phyloP scores from a whole-genome alignment of 2,329 filamentous ascomycete genomes.

The Talaromyces pinophilus region DNA sequence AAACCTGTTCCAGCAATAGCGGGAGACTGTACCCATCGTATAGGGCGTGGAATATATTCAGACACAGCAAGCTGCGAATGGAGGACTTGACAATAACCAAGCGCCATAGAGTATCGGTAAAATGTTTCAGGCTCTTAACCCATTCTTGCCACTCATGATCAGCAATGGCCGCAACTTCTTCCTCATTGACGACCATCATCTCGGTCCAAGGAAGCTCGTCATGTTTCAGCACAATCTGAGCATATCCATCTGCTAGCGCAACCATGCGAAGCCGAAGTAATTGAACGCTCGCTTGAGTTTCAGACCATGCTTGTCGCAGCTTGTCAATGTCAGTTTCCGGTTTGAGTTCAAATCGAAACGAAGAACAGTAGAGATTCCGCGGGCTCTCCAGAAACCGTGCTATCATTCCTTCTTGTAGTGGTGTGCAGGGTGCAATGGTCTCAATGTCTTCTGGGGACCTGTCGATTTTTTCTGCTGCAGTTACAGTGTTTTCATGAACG shows the following conservation, averaged over 20 bases:
- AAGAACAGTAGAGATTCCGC: slow-evolving; percentile 71
- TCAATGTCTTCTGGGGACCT: slow-evolving; percentile 61
- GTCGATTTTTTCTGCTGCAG: slow-evolving; percentile 56
- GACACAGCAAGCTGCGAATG: slow-evolving; percentile 47
- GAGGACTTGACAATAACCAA: slow-evolving; percentile 34
- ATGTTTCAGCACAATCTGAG: slow-evolving; percentile 66
- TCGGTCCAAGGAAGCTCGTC: slow-evolving; percentile 50
- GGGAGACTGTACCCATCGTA: slow-evolving; percentile 83
- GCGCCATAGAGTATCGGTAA: slow-evolving; percentile 39
- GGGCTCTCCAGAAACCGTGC: slow-evolving; percentile 64
- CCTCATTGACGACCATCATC: slow-evolving; percentile 30
- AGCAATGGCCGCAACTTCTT: slow-evolving; percentile 39
- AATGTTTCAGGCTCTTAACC: slow-evolving; percentile 54
- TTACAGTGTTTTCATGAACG: slow-evolving; percentile 60
- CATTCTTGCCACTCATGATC: slow-evolving; percentile 50
- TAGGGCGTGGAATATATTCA: slow-evolving; percentile 80
- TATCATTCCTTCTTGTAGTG: slow-evolving; percentile 84
- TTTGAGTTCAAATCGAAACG: slow-evolving; percentile 64
- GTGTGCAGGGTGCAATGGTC: slow-evolving; percentile 76
- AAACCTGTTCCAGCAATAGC: slow-evolving; percentile 64
- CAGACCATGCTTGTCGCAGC: slow-evolving; percentile 61
- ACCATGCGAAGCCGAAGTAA: slow-evolving; percentile 74
- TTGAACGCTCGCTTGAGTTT: slow-evolving; percentile 55
- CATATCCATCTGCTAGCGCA: slow-evolving; percentile 70
- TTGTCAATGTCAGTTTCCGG: slow-evolving; percentile 46